Base-by-base conservation (phyloP, 805 yeast species). In the Saccharomycopsis fibuligera region DNA sequence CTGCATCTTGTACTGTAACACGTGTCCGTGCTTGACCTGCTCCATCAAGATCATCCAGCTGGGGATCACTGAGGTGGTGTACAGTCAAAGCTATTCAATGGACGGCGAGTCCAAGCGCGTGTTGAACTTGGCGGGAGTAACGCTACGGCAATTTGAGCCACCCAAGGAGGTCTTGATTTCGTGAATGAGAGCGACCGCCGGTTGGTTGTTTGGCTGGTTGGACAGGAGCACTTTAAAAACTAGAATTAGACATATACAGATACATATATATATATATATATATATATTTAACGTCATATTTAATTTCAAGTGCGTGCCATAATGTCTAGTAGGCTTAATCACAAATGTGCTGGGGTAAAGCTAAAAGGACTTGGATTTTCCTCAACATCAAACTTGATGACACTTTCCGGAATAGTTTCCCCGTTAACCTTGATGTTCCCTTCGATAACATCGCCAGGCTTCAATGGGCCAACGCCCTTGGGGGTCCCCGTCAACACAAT, bases 11-110 rank as follows among this genome's bases (percentile, higher is more conserved):
- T 93, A 93, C 62, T 93, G 99, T 67, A 93, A 93, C 63, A 93
- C 99, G 0, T 86, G 99, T 60, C 99, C 99, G 0, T 93, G 99
- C 62, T 69, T 93, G 51, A 93, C 99, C 0, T 93, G 99, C 62
- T 81, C 96, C 4, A 88, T 93, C 36, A 93, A 93, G 66, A 91
- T 93, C 46, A 96, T 89, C 6, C 99, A 93, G 65, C 73, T 84
- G 55, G 99, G 99, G 1, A 81, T 93, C 39, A 73, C 69, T 14
- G 96, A 90, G 62, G 99, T 93, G 5, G 95, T 93, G 3, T 93
- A 91, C 60, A 86, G 95, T 5, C 95, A 86, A 63, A 79, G 87
- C 51, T 93, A 93, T 62, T 81, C 89, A 38, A 93, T 93, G 98
- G 99, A 93, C 62, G 76, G 69, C 8, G 70, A 74, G n/a, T 79